Conservation (phyloP, 495 filamentous ascomycete species). For the Neurospora sp. region DNA sequence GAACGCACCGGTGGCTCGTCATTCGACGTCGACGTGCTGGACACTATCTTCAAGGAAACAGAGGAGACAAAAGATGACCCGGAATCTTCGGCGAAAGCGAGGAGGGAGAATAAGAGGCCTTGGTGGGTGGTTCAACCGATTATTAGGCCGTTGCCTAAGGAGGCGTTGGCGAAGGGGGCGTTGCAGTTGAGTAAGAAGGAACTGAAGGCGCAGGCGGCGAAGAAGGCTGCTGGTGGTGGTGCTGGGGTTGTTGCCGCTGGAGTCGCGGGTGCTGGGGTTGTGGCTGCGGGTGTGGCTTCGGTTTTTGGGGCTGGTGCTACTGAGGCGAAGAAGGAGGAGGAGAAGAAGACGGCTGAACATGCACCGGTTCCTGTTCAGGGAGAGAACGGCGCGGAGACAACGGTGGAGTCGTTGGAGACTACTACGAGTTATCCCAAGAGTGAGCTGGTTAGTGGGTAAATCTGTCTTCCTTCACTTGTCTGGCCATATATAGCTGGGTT, state of each 20-base stretch:
- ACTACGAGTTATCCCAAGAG: constrained; percentile 12
- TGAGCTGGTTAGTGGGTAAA: constrained; percentile 18
- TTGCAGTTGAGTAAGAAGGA: constrained; percentile 53
- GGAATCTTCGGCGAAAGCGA: constrained; percentile 55
- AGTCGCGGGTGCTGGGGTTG: constrained; percentile 8
- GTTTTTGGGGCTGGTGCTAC: neutral
- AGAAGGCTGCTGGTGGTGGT: neutral
- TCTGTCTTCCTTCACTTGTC: neutral
- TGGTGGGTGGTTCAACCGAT: constrained; percentile 95
- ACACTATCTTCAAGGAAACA: constrained; percentile 6
- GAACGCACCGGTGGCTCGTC: constrained; percentile 39
- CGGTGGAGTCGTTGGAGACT: constrained; percentile 5
- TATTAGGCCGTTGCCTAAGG: constrained; percentile 75
- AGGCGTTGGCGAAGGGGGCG: constrained; percentile 74
- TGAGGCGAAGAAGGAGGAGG: neutral
- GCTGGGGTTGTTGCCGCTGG: neutral
- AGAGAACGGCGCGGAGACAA: neutral
- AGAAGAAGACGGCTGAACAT: constrained; percentile 16
- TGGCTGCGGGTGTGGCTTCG: neutral
- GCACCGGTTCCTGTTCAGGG: neutral
- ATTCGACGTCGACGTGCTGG: constrained; percentile 31
- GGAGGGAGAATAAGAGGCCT: constrained; percentile 62
- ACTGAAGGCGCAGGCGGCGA: constrained; percentile 23
- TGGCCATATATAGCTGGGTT: neutral
- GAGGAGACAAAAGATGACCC: constrained; percentile 17